phyloP scores from a whole-genome alignment of 2,329 filamentous ascomycete genomes.

The Lecanicillium sp. region DNA sequence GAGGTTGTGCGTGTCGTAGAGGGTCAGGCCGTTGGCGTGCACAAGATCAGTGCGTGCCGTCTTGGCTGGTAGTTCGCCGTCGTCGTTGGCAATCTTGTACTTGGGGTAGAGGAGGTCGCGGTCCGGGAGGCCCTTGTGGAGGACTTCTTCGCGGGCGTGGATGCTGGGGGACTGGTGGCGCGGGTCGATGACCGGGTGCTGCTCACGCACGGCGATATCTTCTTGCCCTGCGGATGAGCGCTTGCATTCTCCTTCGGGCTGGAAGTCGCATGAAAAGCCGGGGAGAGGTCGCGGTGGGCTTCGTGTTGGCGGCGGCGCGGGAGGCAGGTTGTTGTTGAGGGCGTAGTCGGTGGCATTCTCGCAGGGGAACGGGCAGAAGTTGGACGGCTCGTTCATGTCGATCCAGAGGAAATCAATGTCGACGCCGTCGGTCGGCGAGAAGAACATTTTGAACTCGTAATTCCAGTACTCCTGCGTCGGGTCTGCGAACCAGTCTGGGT shows the following conservation, averaged over 20 bases:
- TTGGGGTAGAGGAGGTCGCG: slow-evolving; percentile 14
- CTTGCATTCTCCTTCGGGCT: slow-evolving; percentile 11
- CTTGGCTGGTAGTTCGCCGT: slow-evolving; percentile 44
- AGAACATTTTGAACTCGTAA: slow-evolving; percentile 57
- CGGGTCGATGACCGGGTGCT: neutral
- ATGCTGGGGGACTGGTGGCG: neutral
- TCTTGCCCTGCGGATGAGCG: neutral
- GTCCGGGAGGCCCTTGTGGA: slow-evolving; percentile 12
- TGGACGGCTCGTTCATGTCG: slow-evolving; percentile 47
- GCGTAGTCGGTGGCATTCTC: slow-evolving; percentile 49
- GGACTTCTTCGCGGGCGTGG: slow-evolving; percentile 3
- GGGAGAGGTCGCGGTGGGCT: slow-evolving; percentile 54
- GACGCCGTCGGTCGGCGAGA: slow-evolving; percentile 54
- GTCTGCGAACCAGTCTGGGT: slow-evolving; percentile 68
- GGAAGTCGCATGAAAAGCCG: slow-evolving; percentile 47
- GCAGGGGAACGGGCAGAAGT: slow-evolving; percentile 22
- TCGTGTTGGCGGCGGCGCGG: slow-evolving; percentile 52
- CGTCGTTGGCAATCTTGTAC: slow-evolving; percentile 14
- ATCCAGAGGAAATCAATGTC: slow-evolving; percentile 75
- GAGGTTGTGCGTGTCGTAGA: slow-evolving; percentile 72
- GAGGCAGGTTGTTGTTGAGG: slow-evolving; percentile 37
- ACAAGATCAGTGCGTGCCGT: slow-evolving; percentile 61
- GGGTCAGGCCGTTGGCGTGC: slow-evolving; percentile 57
- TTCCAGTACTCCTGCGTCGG: slow-evolving; percentile 62
- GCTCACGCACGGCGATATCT: too few species aligned